Percentiles rank a stretch among this genome's conserved stretches.
Conservation (phyloP, 169 alveolate genomes). For the Cryptosporidium canis region DNA sequence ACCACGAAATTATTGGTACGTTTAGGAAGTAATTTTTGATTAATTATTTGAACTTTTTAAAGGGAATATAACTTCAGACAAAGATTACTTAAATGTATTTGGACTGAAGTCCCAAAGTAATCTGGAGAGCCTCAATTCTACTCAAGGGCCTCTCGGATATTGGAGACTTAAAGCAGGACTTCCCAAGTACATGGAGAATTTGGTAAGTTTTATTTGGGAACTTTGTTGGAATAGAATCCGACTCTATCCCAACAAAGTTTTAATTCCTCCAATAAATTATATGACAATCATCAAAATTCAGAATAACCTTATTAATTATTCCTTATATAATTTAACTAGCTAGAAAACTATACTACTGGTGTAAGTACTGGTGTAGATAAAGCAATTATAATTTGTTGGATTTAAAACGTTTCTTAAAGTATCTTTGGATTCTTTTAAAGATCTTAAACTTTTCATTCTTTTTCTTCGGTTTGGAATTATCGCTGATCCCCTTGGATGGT, state of each 20-base stretch:
- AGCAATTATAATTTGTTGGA: neutral
- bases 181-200: conserved; percentile 43
- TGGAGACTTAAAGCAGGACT: conserved; percentile 67
- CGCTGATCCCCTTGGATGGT: neutral
- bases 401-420: neutral
- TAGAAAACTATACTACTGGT: neutral
- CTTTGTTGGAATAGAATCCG: neutral
- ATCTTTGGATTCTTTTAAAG: neutral
- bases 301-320: conserved; percentile 10
- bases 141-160: conserved; percentile 33
- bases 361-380: neutral
- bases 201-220: conserved; percentile 8
- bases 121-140: neutral
- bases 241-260: neutral
- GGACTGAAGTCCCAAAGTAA: neutral
- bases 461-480: neutral
- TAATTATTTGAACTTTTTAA: neutral
- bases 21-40: neutral
- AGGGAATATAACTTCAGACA: conserved; percentile 8
- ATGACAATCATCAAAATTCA: neutral
- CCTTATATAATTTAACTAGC: conserved; percentile 1
- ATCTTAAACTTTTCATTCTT: neutral
- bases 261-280: neutral
- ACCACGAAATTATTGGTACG: conserved; percentile 62
- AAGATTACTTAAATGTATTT: neutral